Evolutionary conservation across 331 rosid genomes (phyloP), one percentile per base, ranked within the genome.

Genomic region (Quercus tomentella): DNA sequence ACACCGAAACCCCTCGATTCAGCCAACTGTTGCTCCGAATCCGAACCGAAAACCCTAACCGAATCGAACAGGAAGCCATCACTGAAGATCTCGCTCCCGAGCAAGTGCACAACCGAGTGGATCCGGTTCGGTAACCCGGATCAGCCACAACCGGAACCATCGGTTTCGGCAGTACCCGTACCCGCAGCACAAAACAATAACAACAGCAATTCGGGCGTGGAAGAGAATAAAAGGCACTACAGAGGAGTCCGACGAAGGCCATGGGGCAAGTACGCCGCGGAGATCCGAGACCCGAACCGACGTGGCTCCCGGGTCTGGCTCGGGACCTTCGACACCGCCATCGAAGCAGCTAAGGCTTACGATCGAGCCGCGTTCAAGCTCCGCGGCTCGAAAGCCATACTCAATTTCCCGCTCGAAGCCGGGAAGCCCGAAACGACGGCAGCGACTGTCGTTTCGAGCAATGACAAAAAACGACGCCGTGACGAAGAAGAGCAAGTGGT

Each of bases 221-320:
- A 63, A 26, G 88, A 61, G 88, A 86, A 56, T 86, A 86, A 78
- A 73, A 84, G 63, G 76, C 96, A 87, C 81, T 94, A 94, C 87
- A 81, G 98, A 33, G 98, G 98, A 0, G 98, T 94, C 22, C 86
- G 98, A 3, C 93, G 73, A 76, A 77, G 98, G 26, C 96, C 98
- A 33, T 94, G 98, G 98, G 98, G 98, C 1, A 94, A 94, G 81
- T 94, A 21, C 74, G 98, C 98, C 0, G 91, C 98, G 11, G 98
- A 94, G 89, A 94, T 94, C 63, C 86, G 97, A 3, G 97, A 94
- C 72, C 98, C 98, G 61, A 92, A 88, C 73, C 87, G 88, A 26
- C 86, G 87, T 5, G 98, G 98, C 66, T 88, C 96, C 0, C 83
- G 98, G 58, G 89, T 94, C 43, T 92, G 98, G 98, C 86, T 94